phyloP scores from a whole-genome alignment of 148 eudicot genomes.

The Linanthus parryae region DNA sequence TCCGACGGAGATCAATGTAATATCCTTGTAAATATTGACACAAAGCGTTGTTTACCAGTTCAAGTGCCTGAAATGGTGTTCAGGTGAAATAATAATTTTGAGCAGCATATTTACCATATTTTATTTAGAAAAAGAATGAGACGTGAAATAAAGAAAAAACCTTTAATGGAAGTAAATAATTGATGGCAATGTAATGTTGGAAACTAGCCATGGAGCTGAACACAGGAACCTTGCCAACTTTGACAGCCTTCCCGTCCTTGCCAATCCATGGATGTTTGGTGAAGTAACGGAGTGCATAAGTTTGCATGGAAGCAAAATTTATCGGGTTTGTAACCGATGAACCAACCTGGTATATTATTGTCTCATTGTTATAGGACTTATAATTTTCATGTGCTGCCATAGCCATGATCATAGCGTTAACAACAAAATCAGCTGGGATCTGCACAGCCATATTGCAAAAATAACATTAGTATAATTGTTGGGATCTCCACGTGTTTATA shows the following conservation, averaged over 20 bases:
- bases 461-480: no score
- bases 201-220: slow-evolving; percentile 45
- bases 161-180: slow-evolving; percentile 56
- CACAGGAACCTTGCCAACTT: slow-evolving; percentile 33
- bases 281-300: slow-evolving; percentile 30
- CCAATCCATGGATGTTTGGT: slow-evolving; percentile 41
- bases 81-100: no score
- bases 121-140: no score
- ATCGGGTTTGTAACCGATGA: slow-evolving; percentile 44
- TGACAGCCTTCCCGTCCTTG: slow-evolving; percentile 48
- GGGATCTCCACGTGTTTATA: no score
- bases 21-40: no score
- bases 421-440: slow-evolving; percentile 79
- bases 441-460: slow-evolving; percentile 25
- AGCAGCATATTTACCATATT: no score
- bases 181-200: slow-evolving; percentile 38
- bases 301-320: slow-evolving; percentile 14
- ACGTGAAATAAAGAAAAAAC: no score
- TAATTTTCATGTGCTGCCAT: slow-evolving; percentile 49
- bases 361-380: no score
- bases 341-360: slow-evolving; percentile 48
- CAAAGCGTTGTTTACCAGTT: no score
- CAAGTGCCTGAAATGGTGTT: no score
- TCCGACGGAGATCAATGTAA: no score
- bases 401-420: slow-evolving; percentile 57